phyloP scores from a whole-genome alignment of 495 filamentous ascomycete genomes.

The Aspergillus carlsbadensis region DNA sequence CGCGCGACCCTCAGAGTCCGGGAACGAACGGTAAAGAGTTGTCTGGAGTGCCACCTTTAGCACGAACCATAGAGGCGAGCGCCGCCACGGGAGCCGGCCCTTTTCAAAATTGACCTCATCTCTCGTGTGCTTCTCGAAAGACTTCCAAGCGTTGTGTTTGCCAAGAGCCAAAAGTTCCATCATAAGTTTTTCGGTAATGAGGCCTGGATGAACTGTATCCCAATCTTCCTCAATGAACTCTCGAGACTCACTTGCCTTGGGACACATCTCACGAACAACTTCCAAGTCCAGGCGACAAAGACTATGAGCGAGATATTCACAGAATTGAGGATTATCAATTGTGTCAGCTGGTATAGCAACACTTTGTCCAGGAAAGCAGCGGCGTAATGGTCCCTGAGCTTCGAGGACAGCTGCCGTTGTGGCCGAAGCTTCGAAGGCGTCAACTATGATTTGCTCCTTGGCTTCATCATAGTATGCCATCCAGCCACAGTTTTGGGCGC shows the following conservation, averaged over 20 bases:
- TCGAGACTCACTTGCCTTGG: constrained; percentile 37
- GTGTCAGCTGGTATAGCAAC: constrained; percentile 13
- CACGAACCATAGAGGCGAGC: constrained; percentile 23
- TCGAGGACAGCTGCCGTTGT: constrained; percentile 7
- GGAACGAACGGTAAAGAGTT: constrained; percentile 52
- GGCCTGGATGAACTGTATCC: constrained; percentile 53
- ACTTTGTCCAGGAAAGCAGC: constrained; percentile 17
- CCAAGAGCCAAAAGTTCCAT: constrained; percentile 24
- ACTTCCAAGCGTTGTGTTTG: constrained; percentile 9
- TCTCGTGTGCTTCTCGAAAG: constrained; percentile 15
- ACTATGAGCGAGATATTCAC: constrained; percentile 10
- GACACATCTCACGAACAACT: constrained; percentile 14
- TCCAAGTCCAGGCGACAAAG: constrained; percentile 13
- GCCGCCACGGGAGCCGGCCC: constrained; percentile 16
- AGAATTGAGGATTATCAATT: constrained; percentile 13
- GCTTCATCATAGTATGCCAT: constrained; percentile 14
- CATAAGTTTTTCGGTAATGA: constrained; percentile 57
- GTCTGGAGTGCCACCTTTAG: constrained; percentile 18
- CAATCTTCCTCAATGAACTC: constrained; percentile 40
- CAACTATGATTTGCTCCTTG: constrained; percentile 15
- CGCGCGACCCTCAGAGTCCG: constrained; percentile 11
- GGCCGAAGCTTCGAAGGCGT: constrained; percentile 21
- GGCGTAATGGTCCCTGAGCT: constrained; percentile 7
- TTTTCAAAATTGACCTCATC: constrained; percentile 20
- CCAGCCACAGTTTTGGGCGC: constrained; percentile 22